Evolutionary conservation across 768 basidiomycete species (phyloP), one percentile per base, ranked within the genome.

Genomic region (Favolaschia claudopus): DNA sequence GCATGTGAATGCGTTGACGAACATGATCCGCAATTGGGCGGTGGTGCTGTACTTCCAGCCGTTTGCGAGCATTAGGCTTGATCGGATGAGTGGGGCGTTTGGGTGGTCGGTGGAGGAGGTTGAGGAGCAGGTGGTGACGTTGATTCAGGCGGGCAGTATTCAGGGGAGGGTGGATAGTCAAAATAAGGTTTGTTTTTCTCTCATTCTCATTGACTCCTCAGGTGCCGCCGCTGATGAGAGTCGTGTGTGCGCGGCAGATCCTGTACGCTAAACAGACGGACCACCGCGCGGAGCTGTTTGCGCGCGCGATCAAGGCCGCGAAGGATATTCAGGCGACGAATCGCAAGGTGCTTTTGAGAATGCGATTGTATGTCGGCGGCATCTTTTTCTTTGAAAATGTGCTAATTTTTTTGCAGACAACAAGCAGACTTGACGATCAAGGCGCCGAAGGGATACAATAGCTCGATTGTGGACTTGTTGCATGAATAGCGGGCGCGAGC

Each of bases 21-120:
- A 80, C 66, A 79, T 85, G 28, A 90, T 98, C 73, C 87, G 86
- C 36, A 87, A 89, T 64, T 87, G 86, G 58, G 89, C 93, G 0
- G 80, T 98, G 45, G 82, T 84, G n/a, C 84, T 94, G 44, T 98
- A 96, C 75, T 95, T 97, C 79, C 85, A 88, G 65, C 96, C 96
- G 0, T 99, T 95, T 73, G 82, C 90, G 25, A 86, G 91, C 9
- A 93, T 97, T 70, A 82, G 86, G 62, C 82, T 98, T 27, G 87
- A 89, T 38, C 84, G 89, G 32, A 96, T 97, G 93, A 88, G 90
- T 33, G 71, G 75, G 3, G 93, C 95, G 10, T 96, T 98, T 67
- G 95, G 95, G 3, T 89, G 91, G 87, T 79, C 81, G 0, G 75
- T 91, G 7, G 85, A 86, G 4, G 85, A 89, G 58, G 85, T 93